phyloP scores from a whole-genome alignment of 352 stramenopile species.

The Phytophthora macrochlamydospora region DNA sequence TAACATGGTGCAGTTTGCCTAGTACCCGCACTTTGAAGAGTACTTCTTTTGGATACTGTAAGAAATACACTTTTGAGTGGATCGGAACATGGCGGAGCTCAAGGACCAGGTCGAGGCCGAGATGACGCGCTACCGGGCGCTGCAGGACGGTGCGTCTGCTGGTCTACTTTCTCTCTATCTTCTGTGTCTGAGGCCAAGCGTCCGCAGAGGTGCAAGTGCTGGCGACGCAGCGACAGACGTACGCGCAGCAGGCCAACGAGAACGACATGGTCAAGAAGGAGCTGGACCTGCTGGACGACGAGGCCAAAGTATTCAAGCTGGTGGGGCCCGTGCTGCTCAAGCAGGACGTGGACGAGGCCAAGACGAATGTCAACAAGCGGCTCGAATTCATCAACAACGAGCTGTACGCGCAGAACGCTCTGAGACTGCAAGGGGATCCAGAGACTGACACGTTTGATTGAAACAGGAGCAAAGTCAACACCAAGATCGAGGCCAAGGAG shows the following conservation, averaged over 20 bases:
- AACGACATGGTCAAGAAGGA: slow-evolving; percentile 97
- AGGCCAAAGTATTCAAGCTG: slow-evolving; percentile 94
- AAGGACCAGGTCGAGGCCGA: slow-evolving; percentile 89
- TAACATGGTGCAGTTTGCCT: slow-evolving; percentile 61
- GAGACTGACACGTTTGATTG: background rate
- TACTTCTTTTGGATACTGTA: background rate
- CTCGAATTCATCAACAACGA: slow-evolving; percentile 97
- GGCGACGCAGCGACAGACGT: slow-evolving; percentile 87
- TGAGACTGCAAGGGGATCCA: background rate
- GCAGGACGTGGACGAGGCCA: slow-evolving; percentile 94
- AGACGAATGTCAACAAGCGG: slow-evolving; percentile 94
- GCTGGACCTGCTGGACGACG: slow-evolving; percentile 85
- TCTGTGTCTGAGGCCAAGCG: background rate
- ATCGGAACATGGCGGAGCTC: slow-evolving; percentile 31
- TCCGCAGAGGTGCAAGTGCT: slow-evolving; percentile 79
- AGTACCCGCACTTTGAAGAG: background rate
- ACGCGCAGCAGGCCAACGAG: slow-evolving; percentile 94
- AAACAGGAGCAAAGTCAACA: slow-evolving; percentile 82
- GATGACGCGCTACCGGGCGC: slow-evolving; percentile 88
- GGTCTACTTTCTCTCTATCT: background rate
- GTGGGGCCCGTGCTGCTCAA: slow-evolving; percentile 95
- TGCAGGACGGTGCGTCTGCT: slow-evolving; percentile 86
- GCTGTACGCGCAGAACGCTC: slow-evolving; percentile 52
- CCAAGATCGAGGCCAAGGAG: slow-evolving; percentile 90
- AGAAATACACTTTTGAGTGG: background rate